Evolutionary conservation across 352 stramenopile genomes (phyloP).

Genomic region (Aphanomyces cochlioides): DNA sequence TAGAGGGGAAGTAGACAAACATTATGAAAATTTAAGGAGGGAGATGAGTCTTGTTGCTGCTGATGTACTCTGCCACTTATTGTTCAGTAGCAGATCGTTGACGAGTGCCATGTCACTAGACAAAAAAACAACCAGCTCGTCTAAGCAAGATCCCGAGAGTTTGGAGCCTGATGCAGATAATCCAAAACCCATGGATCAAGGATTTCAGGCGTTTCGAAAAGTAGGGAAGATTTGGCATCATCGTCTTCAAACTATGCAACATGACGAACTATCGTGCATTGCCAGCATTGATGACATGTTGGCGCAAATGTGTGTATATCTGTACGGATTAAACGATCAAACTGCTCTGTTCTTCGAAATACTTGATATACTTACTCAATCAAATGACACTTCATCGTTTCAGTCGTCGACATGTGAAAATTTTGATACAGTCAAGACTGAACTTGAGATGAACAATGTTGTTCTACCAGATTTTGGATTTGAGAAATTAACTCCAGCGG

Average conservation of each 20-base stretch:
- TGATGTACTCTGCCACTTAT: conserved; percentile 14
- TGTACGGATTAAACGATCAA: conserved; percentile 20
- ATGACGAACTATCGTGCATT: conserved; percentile 16
- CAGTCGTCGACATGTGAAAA: background rate
- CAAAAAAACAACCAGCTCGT: background rate
- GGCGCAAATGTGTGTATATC: background rate
- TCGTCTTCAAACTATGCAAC: conserved; percentile 21
- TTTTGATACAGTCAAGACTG: background rate
- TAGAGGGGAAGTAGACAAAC: background rate
- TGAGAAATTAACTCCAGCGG: conserved; percentile 15
- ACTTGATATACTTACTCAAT: conserved; percentile 6
- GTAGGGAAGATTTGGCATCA: conserved; percentile 11
- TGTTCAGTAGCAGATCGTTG: conserved; percentile 3
- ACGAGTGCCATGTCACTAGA: conserved; percentile 3
- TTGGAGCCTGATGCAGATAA: background rate
- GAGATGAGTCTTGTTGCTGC: conserved; percentile 7
- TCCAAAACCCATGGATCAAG: background rate
- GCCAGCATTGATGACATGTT: conserved; percentile 19
- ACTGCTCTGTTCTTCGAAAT: conserved; percentile 17
- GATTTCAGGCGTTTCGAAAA: background rate
- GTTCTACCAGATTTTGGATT: background rate
- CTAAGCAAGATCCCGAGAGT: background rate
- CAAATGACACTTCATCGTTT: background rate
- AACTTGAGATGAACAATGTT: background rate
- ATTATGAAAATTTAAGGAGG: background rate